Base-by-base conservation (phyloP, 208 protist genomes). In the Wallacemonas rigidus region DNA sequence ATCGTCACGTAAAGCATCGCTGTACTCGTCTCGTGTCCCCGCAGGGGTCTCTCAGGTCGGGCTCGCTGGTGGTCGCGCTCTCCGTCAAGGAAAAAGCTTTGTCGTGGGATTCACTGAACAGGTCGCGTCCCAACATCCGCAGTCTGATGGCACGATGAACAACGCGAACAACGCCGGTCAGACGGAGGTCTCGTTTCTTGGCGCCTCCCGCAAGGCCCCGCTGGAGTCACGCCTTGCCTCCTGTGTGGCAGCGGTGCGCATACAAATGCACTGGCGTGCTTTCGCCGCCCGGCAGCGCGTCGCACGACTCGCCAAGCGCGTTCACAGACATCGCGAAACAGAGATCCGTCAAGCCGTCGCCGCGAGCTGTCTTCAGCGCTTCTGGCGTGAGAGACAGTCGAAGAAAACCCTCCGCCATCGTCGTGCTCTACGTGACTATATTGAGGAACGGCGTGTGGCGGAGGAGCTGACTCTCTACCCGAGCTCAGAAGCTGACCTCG, bases 261-360 rank as follows among this genome's bases (percentile, higher is more conserved):
- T 90, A 26, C 85, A 90, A 73, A 65, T 44, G 50, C 58, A 67
- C 74, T 90, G 85, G 85, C 76, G 81, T n/a, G 76, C 69, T 11
- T 64, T 47, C 17, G 45, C 56, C 40, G 69, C 69, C 6, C 58
- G 53, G 14, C 3, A 15, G 8, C 53, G 47, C 14, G 40, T 57
- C 2, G 35, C 7, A 3, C 48, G 40, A 44, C 47, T 35, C 14
- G n/a, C 8, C 3, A n/a, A 36, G 3, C 48, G 48, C 9, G 51
- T 71, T 38, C 67, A 47, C 48, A n/a, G 67, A 11, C 1, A 60
- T 12, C 67, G 67, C 35, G 67, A 71, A 40, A 53, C 41, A 5
- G 1, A 45, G 38, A 50, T 61, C n/a, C 54, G 51, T 0, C 62
- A 57, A 53, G 75, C 79, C 57, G 60, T 56, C 26, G 81, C 85